phyloP scores from a whole-genome alignment of 352 stramenopile species.

The Globisporangium alternatum region DNA sequence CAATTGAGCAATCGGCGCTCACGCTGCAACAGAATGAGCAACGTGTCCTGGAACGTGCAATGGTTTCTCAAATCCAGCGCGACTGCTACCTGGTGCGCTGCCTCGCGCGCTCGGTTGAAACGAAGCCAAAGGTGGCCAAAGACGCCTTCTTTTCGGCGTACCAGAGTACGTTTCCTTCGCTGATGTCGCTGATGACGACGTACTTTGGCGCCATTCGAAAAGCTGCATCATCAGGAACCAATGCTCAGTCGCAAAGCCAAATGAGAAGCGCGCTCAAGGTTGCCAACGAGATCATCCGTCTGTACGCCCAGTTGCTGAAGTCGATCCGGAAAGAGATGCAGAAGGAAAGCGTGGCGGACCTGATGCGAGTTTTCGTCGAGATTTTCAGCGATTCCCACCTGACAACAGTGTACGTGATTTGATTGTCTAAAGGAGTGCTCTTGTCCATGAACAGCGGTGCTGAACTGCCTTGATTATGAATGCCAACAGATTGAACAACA shows the following conservation, averaged over 20 bases:
- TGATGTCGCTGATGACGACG: constrained; percentile 62
- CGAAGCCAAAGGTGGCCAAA: constrained; percentile 75
- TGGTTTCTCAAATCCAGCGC: constrained; percentile 66
- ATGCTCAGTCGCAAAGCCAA: constrained; percentile 31
- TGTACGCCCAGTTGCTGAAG: constrained; percentile 77
- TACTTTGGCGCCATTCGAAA: constrained; percentile 71
- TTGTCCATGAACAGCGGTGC: not conserved
- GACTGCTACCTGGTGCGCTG: constrained; percentile 71
- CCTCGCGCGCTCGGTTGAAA: constrained; percentile 64
- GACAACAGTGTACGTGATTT: constrained; percentile 48
- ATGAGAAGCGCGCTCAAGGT: constrained; percentile 68
- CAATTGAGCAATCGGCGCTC: constrained; percentile 63
- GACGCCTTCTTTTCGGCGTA: constrained; percentile 69
- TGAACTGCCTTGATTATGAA: constrained; percentile 1
- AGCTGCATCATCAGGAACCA: constrained; percentile 23
- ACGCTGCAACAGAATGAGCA: constrained; percentile 73
- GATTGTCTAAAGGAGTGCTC: not conserved
- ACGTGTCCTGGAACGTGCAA: constrained; percentile 54
- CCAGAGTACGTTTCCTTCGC: constrained; percentile 48
- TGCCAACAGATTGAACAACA: constrained; percentile 44
- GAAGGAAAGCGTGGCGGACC: constrained; percentile 61
- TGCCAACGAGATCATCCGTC: constrained; percentile 74
- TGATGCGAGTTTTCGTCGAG: constrained; percentile 77
- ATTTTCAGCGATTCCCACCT: constrained; percentile 79
- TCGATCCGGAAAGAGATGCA: constrained; percentile 84